Evolutionary conservation across 2,329 filamentous ascomycete genomes (phyloP).

Genomic region (Nigrograna mackinnonii): DNA sequence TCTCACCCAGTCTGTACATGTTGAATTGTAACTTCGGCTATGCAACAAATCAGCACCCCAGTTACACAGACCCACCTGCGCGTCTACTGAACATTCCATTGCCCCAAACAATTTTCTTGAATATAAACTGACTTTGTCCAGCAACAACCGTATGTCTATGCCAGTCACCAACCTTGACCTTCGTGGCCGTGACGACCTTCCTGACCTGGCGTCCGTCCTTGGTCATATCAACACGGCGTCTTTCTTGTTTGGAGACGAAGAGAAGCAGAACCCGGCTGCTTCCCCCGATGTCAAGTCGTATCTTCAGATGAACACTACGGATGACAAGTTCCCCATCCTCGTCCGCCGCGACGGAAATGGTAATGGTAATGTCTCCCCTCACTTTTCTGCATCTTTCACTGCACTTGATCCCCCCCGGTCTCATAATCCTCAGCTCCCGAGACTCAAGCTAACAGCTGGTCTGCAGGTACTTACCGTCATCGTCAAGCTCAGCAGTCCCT

Average conservation of each 20-base stretch:
- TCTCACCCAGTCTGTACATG: slow-evolving; percentile 5
- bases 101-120: slow-evolving; percentile 8
- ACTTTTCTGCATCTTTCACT: slow-evolving; percentile 81
- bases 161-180: slow-evolving; percentile 75
- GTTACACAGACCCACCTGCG: no score
- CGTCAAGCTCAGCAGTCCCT: slow-evolving; percentile 66
- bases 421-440: slow-evolving; percentile 69
- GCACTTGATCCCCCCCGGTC: slow-evolving; percentile 78
- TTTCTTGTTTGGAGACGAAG: slow-evolving; percentile 78
- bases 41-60: no score
- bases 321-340: slow-evolving; percentile 87
- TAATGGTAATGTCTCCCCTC: slow-evolving; percentile 48
- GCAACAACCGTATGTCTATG: slow-evolving; percentile 91
- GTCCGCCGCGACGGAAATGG: slow-evolving; percentile 65
- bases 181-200: slow-evolving; percentile 58
- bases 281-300: slow-evolving; percentile 71
- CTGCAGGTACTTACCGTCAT: slow-evolving; percentile 67
- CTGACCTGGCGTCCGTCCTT: slow-evolving; percentile 56
- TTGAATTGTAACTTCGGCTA: not conserved
- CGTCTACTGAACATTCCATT: no score
- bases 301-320: slow-evolving; percentile 71
- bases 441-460: slow-evolving; percentile 57
- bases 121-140: no score
- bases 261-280: slow-evolving; percentile 54
- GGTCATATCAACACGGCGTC: slow-evolving; percentile 84